Base-by-base conservation (phyloP, 2,329 filamentous ascomycete species). In the Lojkania enalia region DNA sequence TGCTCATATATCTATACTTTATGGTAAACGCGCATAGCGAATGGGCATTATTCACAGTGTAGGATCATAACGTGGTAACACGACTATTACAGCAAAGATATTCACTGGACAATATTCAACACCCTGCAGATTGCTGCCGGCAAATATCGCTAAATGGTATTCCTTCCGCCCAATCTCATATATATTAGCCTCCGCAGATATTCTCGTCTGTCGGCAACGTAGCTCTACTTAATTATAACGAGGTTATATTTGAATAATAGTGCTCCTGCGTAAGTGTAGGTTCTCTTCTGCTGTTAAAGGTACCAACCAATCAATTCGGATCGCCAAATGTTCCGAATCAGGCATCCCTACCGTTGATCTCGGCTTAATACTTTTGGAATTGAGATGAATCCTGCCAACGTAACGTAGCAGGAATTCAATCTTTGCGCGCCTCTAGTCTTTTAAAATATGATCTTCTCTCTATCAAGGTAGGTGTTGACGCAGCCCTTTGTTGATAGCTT, bases 281-380 rank as follows among this genome's bases (percentile, higher is more conserved):
- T 25, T 13, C 30, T n/a, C 19, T 25, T 16, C 5, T 20, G 19
- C 20, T 38, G 16, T 40, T 19, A 18, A 29, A 36, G 16, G 33
- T 43, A 29, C 12, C 20, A 14, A 14, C 36, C 35, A 46, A 46
- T 52, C 35, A 42, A 46, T 16, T 12, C 15, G 7, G 12, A 12
- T 42, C 42, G 38, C 15, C 19, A 38, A 14, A 25, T 11, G 25
- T 47, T 13, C 42, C 33, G 15, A 23, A 44, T 42, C 7, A 11
- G 46, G 49, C n/a, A 52, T 18, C n/a, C n/a, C 44, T 50, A 7
- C 49, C 52, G 49, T 39, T n/a, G 51, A 51, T 52, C 49, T 21
- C 13, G 12, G 32, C 38, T 16, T 3, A 27, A 20, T 42, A 16
- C 45, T 7, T 40, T 16, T 20, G 18, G n/a, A 12, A 32, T 18